Evolutionary conservation across 2,329 filamentous ascomycete species (phyloP).

Genomic region (Herpotrichia juniperi): DNA sequence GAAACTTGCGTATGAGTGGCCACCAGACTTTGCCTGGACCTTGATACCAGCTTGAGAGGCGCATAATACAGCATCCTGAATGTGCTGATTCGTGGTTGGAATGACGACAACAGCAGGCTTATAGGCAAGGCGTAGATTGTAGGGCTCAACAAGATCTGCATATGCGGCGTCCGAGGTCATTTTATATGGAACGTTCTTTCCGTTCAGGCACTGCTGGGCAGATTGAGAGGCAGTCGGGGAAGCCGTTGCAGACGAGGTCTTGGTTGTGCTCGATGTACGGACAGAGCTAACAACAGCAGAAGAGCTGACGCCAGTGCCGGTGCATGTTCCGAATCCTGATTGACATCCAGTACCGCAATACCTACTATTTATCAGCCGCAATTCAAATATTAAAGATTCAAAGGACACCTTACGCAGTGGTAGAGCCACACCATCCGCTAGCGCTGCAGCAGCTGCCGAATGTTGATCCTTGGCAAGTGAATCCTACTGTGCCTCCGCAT

Average conservation of each 20-base stretch:
- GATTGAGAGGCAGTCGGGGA: conserved; percentile 8
- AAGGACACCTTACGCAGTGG: not conserved
- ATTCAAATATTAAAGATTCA: not conserved
- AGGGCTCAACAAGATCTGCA: conserved; percentile 38
- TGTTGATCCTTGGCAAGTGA: conserved; percentile 8
- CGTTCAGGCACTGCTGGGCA: conserved; percentile 36
- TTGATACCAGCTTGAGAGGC: conserved; percentile 57
- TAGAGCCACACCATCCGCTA: conserved; percentile 15
- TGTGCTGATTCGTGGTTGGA: conserved; percentile 59
- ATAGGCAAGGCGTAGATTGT: conserved; percentile 43
- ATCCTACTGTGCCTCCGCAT: conserved; percentile 6
- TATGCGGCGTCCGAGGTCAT: conserved; percentile 34
- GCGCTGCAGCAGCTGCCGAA: conserved; percentile 23
- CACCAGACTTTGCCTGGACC: conserved; percentile 68
- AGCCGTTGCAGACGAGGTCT: conserved; percentile 3
- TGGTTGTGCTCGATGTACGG: conserved; percentile 1
- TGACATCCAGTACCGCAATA: conserved; percentile 25
- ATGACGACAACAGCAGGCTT: conserved; percentile 63
- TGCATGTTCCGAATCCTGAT: conserved; percentile 22
- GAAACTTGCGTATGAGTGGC: conserved; percentile 66
- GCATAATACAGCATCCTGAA: conserved; percentile 64
- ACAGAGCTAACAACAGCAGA: not conserved
- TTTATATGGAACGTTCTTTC: conserved; percentile 41
- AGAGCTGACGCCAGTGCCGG: conserved; percentile 5
- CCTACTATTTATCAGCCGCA: conserved; percentile 18